These are phyloP conservation scores for Neospermospora avenae DNA, from an alignment of 2,329 filamentous ascomycete species.

Conservation along the genomic window DNA sequence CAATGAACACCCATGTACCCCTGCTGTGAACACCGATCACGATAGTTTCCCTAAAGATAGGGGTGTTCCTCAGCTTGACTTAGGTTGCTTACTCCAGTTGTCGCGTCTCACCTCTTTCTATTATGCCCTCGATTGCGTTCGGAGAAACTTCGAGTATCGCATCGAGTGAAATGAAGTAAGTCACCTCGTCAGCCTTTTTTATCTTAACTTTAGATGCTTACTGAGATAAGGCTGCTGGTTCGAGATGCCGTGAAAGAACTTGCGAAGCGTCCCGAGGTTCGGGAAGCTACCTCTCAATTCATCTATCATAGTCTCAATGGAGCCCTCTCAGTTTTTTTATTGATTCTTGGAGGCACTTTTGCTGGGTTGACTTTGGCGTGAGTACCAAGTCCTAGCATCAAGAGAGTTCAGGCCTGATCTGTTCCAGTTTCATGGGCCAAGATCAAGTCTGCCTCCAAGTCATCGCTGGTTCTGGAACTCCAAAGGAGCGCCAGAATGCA, in stretches of 20 bases:
- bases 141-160: not conserved
- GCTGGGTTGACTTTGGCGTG: slow-evolving; percentile 85
- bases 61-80: not conserved
- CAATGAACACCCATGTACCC: not conserved
- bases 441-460: slow-evolving; percentile 96
- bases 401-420: not conserved
- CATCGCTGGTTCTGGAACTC: slow-evolving; percentile 76
- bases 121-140: slow-evolving; percentile 2
- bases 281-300: slow-evolving; percentile 8
- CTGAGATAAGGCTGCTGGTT: slow-evolving; percentile 1
- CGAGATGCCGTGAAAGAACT: slow-evolving; percentile 11
- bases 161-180: slow-evolving; percentile 13
- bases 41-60: slow-evolving; percentile 10
- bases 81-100: not conserved
- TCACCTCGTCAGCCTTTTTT: not conserved
- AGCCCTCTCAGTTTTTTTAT: slow-evolving; percentile 15
- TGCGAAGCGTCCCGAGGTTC: slow-evolving; percentile 1
- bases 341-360: slow-evolving; percentile 79
- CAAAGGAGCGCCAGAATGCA: slow-evolving; percentile 77
- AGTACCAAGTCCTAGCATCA: slow-evolving; percentile 32
- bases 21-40: not conserved
- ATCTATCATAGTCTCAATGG: slow-evolving; percentile 14
- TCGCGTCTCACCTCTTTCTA: slow-evolving; percentile 1
- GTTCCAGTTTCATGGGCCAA: slow-evolving; percentile 44
- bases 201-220: not conserved